phyloP scores from a whole-genome alignment of 2,329 filamentous ascomycete genomes.

The Pestalotiopsis sp. region DNA sequence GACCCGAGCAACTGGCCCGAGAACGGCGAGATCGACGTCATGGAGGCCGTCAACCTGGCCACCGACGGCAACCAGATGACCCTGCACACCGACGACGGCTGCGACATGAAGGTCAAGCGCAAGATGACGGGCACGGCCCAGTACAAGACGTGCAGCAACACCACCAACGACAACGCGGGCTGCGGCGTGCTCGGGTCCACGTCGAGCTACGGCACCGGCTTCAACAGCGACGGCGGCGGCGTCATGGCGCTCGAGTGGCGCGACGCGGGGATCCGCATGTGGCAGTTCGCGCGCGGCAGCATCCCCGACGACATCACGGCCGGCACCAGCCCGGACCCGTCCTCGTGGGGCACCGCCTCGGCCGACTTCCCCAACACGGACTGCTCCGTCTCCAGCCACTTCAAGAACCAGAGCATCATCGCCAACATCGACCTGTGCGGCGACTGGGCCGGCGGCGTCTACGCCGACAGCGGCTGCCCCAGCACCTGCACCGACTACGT shows the following conservation, averaged over 20 bases:
- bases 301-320: constrained; percentile 56
- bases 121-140: constrained; percentile 50
- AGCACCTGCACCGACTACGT: constrained; percentile 61
- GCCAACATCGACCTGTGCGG: constrained; percentile 70
- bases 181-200: constrained; percentile 53
- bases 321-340: constrained; percentile 56
- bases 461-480: constrained; percentile 49
- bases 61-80: constrained; percentile 60
- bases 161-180: constrained; percentile 55
- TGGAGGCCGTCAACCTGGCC: constrained; percentile 61
- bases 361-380: constrained; percentile 68
- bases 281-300: constrained; percentile 55
- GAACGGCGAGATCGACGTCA: constrained; percentile 67
- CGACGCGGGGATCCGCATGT: constrained; percentile 61
- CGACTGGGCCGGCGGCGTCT: constrained; percentile 50
- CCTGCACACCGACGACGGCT: constrained; percentile 57
- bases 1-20: constrained; percentile 64
- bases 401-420: constrained; percentile 67
- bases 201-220: constrained; percentile 50
- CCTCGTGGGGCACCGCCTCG: constrained; percentile 61
- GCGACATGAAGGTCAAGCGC: constrained; percentile 56
- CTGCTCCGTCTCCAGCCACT: constrained; percentile 62
- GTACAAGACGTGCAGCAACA: constrained; percentile 52
- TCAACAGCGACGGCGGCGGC: constrained; percentile 59
- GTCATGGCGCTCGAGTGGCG: constrained; percentile 65